Base-by-base conservation (phyloP, 1,284 basidiomycete genomes). In the Ceratobasidium sp. region DNA sequence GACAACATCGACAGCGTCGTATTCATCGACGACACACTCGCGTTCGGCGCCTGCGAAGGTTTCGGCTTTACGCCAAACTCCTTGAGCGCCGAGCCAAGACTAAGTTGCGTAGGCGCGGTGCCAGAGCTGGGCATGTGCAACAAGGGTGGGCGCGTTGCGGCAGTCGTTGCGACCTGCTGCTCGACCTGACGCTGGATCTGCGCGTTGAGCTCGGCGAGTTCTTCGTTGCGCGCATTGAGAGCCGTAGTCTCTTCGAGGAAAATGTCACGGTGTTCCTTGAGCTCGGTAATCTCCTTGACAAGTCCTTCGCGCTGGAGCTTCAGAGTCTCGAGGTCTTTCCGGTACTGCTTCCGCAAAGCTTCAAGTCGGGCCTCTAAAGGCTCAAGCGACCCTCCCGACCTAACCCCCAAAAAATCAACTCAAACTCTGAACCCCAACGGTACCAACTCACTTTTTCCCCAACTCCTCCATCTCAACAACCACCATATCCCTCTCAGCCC, bases 391-490 rank as follows among this genome's bases (percentile, higher is more conserved):
- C 45, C 45, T 35, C 69, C 58, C 39, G 69, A 63, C 58, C 58
- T 60, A 37, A 11, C 23, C 3, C 10, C 17, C n/a, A 54, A 61
- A 49, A 42, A 20, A 23, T 33, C 53, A 42, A 53, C 31, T 23
- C 23, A n/a, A 13, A 47, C 31, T 20, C n/a, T 23, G 61, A 79
- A 67, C 75, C 75, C 63, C 45, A 33, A 35, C 35, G n/a, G 20
- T 58, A 49, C 31, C 13, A 49, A 80, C 87, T 78, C 81, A 94
- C 94, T 88, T 89, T 84, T 90, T 93, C 0, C 26, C 89, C 89
- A 33, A 87, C 84, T 98, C 95, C 81, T 97, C 96, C 26, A 98
- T 91, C 83, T 99, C 97, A 1, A 96, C 96, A 75, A 98, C 84
- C 10, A 93, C 90, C 85, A 99, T 89, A 81, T 99, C 97, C 28